Percentiles rank a stretch among this genome's conserved stretches.
phyloP scores from a whole-genome alignment of 2,329 filamentous ascomycete species.

The Chaetomium globosum region DNA sequence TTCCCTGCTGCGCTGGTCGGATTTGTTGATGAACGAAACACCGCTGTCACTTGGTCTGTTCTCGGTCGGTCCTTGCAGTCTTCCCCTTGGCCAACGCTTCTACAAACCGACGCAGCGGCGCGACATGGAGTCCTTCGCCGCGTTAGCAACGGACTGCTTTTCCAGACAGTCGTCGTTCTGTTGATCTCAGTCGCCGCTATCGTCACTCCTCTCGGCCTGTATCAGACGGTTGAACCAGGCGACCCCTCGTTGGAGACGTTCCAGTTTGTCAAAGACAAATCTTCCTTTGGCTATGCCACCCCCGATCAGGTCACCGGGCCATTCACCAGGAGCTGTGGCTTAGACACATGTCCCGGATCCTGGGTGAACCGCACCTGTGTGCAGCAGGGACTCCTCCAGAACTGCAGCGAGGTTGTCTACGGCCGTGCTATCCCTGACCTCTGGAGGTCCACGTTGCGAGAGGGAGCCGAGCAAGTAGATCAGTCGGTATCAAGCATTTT shows the following conservation, averaged over 20 bases:
- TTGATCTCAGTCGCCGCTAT: conserved; percentile 18
- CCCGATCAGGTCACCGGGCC: neutral
- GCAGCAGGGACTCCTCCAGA: conserved; percentile 4
- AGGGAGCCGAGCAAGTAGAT: conserved; percentile 1
- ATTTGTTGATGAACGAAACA: conserved; percentile 14
- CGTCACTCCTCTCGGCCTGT: conserved; percentile 23
- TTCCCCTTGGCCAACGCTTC: conserved; percentile 20
- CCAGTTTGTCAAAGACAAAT: conserved; percentile 14
- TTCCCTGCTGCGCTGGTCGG: conserved; percentile 20
- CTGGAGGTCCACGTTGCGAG: conserved; percentile 5
- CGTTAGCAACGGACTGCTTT: conserved; percentile 19
- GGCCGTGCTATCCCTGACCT: conserved; percentile 12
- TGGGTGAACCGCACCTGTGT: conserved; percentile 17
- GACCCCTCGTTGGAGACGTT: conserved; percentile 4
- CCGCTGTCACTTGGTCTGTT: conserved; percentile 23
- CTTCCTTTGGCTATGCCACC: conserved; percentile 13
- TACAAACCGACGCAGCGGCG: conserved; percentile 23
- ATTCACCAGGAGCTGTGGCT: conserved; percentile 13
- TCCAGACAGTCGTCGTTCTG: conserved; percentile 15
- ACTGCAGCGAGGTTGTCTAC: conserved; percentile 14
- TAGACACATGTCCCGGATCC: conserved; percentile 12
- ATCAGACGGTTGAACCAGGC: conserved; percentile 19
- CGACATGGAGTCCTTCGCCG: conserved; percentile 11
- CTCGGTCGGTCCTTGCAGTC: conserved; percentile 21
- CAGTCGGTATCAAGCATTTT: conserved; percentile 25